These are phyloP conservation scores for Millerago galiae DNA, from an alignment of 805 yeast species.

Conservation along the genomic window DNA sequence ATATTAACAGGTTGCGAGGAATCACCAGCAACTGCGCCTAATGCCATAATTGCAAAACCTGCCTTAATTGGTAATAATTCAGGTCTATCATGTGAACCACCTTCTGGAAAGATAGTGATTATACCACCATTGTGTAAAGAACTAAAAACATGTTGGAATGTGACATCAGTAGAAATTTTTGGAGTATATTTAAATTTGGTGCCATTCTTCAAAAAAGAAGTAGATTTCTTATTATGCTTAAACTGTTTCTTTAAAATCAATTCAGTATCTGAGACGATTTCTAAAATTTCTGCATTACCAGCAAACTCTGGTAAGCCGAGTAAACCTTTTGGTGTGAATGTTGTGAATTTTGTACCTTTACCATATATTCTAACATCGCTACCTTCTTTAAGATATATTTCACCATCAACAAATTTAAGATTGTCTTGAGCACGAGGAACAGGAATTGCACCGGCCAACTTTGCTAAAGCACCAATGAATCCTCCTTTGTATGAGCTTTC, in stretches of 20 bases:
- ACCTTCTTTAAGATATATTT: slow-evolving; percentile 46
- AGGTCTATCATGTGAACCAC: slow-evolving; percentile 95
- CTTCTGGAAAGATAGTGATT: slow-evolving; percentile 93
- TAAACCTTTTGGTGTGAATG: slow-evolving; percentile 55
- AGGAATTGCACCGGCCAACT: slow-evolving; percentile 73
- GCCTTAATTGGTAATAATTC: slow-evolving; percentile 88
- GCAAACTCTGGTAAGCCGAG: slow-evolving; percentile 71
- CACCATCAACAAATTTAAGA: slow-evolving; percentile 61
- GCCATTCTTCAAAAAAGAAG: slow-evolving; percentile 46
- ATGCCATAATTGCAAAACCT: slow-evolving; percentile 96
- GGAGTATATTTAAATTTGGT: slow-evolving; percentile 68
- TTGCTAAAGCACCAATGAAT: slow-evolving; percentile 71
- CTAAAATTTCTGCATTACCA: slow-evolving; percentile 68
- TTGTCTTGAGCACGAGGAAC: slow-evolving; percentile 90
- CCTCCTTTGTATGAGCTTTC: slow-evolving; percentile 58
- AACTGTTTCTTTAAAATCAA: slow-evolving; percentile 63
- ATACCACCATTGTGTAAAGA: slow-evolving; percentile 75
- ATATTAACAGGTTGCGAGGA: slow-evolving; percentile 73
- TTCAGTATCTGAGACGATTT: slow-evolving; percentile 67
- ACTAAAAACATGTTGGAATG: slow-evolving; percentile 75
- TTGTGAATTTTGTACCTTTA: slow-evolving; percentile 55
- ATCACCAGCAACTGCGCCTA: slow-evolving; percentile 80
- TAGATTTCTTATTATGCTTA: slow-evolving; percentile 38
- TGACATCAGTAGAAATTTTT: slow-evolving; percentile 75
- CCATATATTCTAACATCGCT: slow-evolving; percentile 51